A percentile compares a stretch with the other conserved stretches of the same genome.
phyloP scores from a whole-genome alignment of 2,329 filamentous ascomycete genomes.

The Mycosphaerella sp. region DNA sequence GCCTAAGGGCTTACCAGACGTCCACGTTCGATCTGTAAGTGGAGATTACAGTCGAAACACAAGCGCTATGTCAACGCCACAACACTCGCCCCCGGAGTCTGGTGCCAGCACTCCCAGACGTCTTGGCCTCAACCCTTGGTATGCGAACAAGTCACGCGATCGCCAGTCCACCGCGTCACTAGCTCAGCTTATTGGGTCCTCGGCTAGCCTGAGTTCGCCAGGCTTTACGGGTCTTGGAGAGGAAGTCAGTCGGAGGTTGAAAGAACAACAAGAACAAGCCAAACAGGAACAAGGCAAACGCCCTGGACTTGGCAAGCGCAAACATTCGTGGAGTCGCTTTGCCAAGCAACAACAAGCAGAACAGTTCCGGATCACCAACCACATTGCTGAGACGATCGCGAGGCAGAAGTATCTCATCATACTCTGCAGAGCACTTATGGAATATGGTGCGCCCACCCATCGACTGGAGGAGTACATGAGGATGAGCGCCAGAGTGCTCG shows the following conservation, averaged over 20 bases:
- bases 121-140: slow-evolving; percentile 32
- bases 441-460: slow-evolving; percentile 84
- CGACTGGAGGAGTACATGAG: slow-evolving; percentile 86
- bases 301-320: slow-evolving; percentile 25
- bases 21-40: slow-evolving; percentile 23
- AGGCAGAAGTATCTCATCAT: slow-evolving; percentile 78
- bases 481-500: slow-evolving; percentile 81
- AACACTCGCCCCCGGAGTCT: slow-evolving; percentile 39
- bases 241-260: slow-evolving; percentile 39
- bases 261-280: slow-evolving; percentile 34
- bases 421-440: slow-evolving; percentile 80
- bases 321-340: slow-evolving; percentile 28
- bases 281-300: slow-evolving; percentile 35
- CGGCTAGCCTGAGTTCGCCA: slow-evolving; percentile 40
- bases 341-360: slow-evolving; percentile 41
- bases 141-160: slow-evolving; percentile 29
- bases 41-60: slow-evolving; percentile 23
- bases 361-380: slow-evolving; percentile 54
- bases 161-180: slow-evolving; percentile 40
- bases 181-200: slow-evolving; percentile 41
- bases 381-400: slow-evolving; percentile 63
- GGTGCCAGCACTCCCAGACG: slow-evolving; percentile 39
- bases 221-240: slow-evolving; percentile 39
- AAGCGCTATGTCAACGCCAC: slow-evolving; percentile 30
- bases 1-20: slow-evolving; percentile 6